Evolutionary conservation across 768 basidiomycete species (phyloP), one percentile per base, ranked within the genome.

Genomic region (Leccinum fibrillosum): DNA sequence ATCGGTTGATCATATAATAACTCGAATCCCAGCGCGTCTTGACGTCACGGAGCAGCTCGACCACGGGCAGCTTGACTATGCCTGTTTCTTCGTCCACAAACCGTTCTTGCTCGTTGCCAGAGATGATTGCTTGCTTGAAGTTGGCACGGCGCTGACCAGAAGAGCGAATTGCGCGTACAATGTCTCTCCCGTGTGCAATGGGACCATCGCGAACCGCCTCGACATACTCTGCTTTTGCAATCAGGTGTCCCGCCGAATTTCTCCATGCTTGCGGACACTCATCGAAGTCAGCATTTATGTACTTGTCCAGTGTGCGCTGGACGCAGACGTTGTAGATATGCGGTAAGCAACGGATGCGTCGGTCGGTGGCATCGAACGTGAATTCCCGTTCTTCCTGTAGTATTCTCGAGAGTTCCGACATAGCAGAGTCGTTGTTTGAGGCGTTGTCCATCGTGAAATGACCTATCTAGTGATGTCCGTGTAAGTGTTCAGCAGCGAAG

Each of bases 1-100:
- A 51, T 17, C 23, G 21, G 51, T 62, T 47, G 0, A 78, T 60
- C 75, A 79, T 77, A 53, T 76, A 70, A 47, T 63, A 75, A 0
- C 70, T 76, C 1, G 70, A 76, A 52, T 78, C 75, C 37, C 12
- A 39, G 12, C 12, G 37, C 17, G 26, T 25, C 25, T 25, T 25
- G 25, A 25, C 25, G 25, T 25, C 25, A 25, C 25, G 25, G 25
- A 25, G 37, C 17, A 39, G 37, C 12, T 39, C 6, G 17, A 39
- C 12, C 15, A 39, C 12, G 10, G 35, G 35, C 35, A 37, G 35
- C 35, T 37, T 2, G 35, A 11, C 10, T 11, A 37, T 11, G 12
- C 15, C 35, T 6, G 4, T 6, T 11, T 11, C 35, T 15, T 37
- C 35, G 35, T 37, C 15, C 12, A 37, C 12, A 15, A 37, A 37